These are phyloP conservation scores for Hypomontagnella monticulosa DNA, from an alignment of 495 filamentous ascomycete species.

Conservation along the genomic window DNA sequence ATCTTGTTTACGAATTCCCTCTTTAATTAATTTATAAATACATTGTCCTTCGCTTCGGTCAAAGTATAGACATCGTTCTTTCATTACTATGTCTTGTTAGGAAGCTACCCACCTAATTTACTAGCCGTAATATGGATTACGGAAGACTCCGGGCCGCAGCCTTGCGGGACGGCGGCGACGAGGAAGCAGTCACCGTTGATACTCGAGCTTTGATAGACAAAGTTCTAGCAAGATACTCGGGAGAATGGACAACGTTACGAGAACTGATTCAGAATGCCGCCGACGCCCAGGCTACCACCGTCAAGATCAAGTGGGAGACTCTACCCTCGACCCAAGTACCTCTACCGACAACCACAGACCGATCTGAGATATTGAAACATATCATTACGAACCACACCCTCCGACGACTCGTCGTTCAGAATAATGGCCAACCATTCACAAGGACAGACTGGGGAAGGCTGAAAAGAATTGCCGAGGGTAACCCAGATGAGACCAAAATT, in stretches of 20 bases:
- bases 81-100: slow-evolving; percentile 25
- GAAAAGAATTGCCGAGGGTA: slow-evolving; percentile 97
- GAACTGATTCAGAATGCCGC: slow-evolving; percentile 98
- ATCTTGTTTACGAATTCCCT: slow-evolving; percentile 7
- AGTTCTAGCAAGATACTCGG: slow-evolving; percentile 92
- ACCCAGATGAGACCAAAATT: slow-evolving; percentile 98
- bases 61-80: background rate
- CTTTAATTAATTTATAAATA: slow-evolving; percentile 16
- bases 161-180: slow-evolving; percentile 83
- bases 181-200: slow-evolving; percentile 98
- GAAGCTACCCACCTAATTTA: slow-evolving; percentile 1
- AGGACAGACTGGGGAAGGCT: slow-evolving; percentile 90
- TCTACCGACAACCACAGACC: slow-evolving; percentile 71
- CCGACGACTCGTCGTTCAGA: slow-evolving; percentile 83
- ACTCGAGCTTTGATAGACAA: slow-evolving; percentile 97
- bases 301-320: slow-evolving; percentile 91
- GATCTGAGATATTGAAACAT: slow-evolving; percentile 80
- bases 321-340: slow-evolving; percentile 80
- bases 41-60: background rate
- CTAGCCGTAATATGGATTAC: slow-evolving; percentile 68
- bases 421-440: slow-evolving; percentile 86
- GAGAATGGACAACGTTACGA: slow-evolving; percentile 87
- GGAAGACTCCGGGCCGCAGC: slow-evolving; percentile 85
- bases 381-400: slow-evolving; percentile 84
- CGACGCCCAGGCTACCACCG: slow-evolving; percentile 88